Conservation (phyloP, 768 basidiomycete species). For the Suillus hirtellus region DNA sequence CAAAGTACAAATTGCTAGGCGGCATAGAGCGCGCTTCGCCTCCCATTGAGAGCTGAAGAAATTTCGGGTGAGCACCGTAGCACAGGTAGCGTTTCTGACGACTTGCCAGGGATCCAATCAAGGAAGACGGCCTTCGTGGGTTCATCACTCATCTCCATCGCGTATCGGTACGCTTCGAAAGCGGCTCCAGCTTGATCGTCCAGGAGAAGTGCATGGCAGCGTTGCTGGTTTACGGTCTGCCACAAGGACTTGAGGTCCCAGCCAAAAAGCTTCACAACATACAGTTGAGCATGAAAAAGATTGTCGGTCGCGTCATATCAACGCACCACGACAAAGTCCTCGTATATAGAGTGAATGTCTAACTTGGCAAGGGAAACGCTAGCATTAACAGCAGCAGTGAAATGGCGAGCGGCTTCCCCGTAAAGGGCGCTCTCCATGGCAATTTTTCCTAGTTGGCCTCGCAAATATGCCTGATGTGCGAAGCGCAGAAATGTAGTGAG, state of each 20-base stretch:
- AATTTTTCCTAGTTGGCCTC: neutral
- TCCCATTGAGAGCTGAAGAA: neutral
- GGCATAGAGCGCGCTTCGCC: neutral
- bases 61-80: neutral
- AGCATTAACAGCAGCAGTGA: neutral
- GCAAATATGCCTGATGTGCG: neutral
- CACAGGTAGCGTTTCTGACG: neutral
- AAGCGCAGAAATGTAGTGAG: neutral
- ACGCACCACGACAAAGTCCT: constrained; percentile 1
- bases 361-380: neutral
- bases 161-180: constrained; percentile 1
- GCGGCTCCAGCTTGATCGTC: neutral
- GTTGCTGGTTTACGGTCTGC: neutral
- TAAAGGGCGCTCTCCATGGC: neutral
- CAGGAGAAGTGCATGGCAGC: neutral
- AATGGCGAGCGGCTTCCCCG: neutral
- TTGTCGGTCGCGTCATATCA: neutral
- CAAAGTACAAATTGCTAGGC: neutral
- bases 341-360: neutral
- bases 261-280: neutral
- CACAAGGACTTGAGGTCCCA: neutral
- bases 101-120: neutral
- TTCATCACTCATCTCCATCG: constrained; percentile 3
- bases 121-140: neutral
- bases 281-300: neutral